Evolutionary conservation across 1,284 basidiomycete species (phyloP), one percentile per base, ranked within the genome.

Genomic region (Microbotryum lychnidis-dioicae): DNA sequence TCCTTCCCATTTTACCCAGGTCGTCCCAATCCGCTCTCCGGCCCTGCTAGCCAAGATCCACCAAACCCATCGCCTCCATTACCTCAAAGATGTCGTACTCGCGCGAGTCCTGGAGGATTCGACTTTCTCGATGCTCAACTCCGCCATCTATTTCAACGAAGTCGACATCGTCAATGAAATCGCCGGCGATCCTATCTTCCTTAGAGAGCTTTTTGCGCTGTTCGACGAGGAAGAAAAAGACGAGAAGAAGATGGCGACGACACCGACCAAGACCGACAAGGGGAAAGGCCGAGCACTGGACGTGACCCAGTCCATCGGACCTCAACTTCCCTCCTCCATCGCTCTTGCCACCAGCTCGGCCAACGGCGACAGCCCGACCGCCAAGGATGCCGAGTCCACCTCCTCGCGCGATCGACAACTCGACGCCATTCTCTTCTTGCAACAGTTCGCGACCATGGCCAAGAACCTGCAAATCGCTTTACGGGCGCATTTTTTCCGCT

Each of bases 71-170:
- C 88, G 94, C 16, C 81, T 99, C 4, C 88, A 91, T 71, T 98
- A 94, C 76, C 86, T 99, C 67, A 97, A 97, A 75, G 94, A 98
- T 73, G 94, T 99, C 62, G 91, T 98, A 45, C 86, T 99, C 42
- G 91, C 92, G 0, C 85, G 94, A 8, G 85, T 89, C 3, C 82
- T 97, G 51, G 94, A 99, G 73, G 94, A 99, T 75, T 88, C 91
- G 1, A 97, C 92, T 0, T 96, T 97, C 79, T 92, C 92, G 71
- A 91, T 97, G 70, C 83, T 98, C 71, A 97, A 92, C 77, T 91
- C 91, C 20, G 90, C 91, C 76, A 91, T 98, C 74, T 94, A 97
- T 74, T 98, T 94, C 82, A 96, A 97, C 77, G 94, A 99, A 76
- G 92, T 94, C 72, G 94, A 98, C 76, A 97, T 98, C 73, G 91